These are phyloP conservation scores for Suillus sp. DNA, from an alignment of 768 basidiomycete genomes.

Conservation along the genomic window DNA sequence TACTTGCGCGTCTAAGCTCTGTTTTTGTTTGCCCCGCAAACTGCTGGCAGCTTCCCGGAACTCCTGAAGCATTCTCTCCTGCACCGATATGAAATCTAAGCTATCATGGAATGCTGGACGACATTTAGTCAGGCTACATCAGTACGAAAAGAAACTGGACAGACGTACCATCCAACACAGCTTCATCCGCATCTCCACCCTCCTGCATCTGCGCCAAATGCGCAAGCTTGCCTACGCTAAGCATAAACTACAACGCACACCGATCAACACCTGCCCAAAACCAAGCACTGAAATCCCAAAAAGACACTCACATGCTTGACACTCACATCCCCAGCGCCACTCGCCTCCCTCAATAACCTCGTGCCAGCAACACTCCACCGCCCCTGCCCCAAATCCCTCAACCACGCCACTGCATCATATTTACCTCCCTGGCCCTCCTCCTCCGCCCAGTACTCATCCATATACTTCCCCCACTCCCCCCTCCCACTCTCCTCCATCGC, in stretches of 20 bases:
- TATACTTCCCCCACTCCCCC: conserved; percentile 50
- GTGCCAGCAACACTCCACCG: conserved; percentile 66
- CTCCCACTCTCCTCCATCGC: conserved; percentile 56
- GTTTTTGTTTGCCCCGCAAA: conserved; percentile 56
- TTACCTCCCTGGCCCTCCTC: conserved; percentile 41
- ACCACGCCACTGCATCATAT: conserved; percentile 75
- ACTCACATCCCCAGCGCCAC: conserved; percentile 55
- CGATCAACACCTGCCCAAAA: conserved; percentile 9
- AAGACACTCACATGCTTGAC: conserved; percentile 70
- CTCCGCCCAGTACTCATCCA: conserved; percentile 69
- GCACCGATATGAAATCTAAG: conserved; percentile 86
- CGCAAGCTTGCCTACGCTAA: conserved; percentile 88
- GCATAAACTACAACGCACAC: conserved; percentile 63
- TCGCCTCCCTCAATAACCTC: conserved; percentile 64
- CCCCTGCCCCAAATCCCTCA: conserved; percentile 77
- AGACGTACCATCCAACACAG: conserved; percentile 55
- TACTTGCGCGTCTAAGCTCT: conserved; percentile 67
- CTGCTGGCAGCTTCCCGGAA: conserved; percentile 53
- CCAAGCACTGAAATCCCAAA: background rate
- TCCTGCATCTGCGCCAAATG: conserved; percentile 68
- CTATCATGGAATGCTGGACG: conserved; percentile 77
- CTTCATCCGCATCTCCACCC: conserved; percentile 45
- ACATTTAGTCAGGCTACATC: conserved; percentile 13
- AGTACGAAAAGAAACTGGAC: background rate
- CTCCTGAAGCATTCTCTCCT: conserved; percentile 65